Evolutionary conservation across 495 filamentous ascomycete species (phyloP).

Genomic region (Rhizodiscina lignyota): DNA sequence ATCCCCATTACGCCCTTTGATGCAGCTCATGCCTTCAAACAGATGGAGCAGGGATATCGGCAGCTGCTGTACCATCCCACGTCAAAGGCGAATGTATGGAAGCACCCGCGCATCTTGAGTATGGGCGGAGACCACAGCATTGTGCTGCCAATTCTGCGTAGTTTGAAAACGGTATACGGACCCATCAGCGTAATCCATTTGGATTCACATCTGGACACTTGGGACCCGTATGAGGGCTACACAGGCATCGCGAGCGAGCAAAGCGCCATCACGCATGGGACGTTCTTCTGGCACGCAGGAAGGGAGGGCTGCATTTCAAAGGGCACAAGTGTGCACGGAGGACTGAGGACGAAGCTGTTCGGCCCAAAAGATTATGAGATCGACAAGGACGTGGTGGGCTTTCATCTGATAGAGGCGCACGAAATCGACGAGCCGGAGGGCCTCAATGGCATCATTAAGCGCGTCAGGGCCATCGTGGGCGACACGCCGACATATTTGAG

Average conservation of each 20-base stretch:
- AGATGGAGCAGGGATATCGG: constrained; percentile 57
- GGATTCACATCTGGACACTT: constrained; percentile 41
- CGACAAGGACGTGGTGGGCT: constrained; percentile 26
- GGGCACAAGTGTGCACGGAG: constrained; percentile 16
- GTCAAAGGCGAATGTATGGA: no score
- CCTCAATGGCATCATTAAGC: constrained; percentile 36
- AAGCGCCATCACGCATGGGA: constrained; percentile 18
- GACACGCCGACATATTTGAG: constrained; percentile 54
- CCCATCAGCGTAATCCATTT: constrained; percentile 56
- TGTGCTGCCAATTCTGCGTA: constrained; percentile 42
- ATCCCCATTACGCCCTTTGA: constrained; percentile 53
- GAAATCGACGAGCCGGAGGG: constrained; percentile 52
- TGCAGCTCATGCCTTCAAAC: constrained; percentile 56
- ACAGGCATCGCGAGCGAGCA: constrained; percentile 16
- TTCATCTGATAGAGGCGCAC: constrained; percentile 46
- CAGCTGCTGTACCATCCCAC: no score
- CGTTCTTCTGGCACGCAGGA: constrained; percentile 21
- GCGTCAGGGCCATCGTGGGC: constrained; percentile 33
- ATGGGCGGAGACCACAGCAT: constrained; percentile 54
- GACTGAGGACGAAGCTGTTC: constrained; percentile 15
- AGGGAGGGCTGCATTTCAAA: constrained; percentile 13
- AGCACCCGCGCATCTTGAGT: constrained; percentile 33
- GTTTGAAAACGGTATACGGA: constrained; percentile 49
- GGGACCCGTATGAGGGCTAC: constrained; percentile 6
- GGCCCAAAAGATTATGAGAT: constrained; percentile 13